Percentiles rank a stretch among this genome's conserved stretches.
phyloP scores from a whole-genome alignment of 805 yeast species.

The Starmerella sirachaensis region DNA sequence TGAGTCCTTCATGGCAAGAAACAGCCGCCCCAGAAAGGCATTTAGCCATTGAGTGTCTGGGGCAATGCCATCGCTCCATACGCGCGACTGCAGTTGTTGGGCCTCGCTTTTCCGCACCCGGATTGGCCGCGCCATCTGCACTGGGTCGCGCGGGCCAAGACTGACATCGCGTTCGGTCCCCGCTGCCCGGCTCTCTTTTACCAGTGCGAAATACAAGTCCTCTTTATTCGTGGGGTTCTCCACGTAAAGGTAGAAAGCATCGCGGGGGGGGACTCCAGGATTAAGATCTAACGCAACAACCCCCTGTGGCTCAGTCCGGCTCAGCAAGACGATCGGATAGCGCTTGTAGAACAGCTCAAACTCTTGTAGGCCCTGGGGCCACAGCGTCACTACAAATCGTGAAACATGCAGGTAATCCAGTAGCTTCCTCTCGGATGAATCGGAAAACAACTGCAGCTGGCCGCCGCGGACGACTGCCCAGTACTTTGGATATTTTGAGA shows the following conservation, averaged over 20 bases:
- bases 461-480: constrained; percentile 63
- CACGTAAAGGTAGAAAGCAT: constrained; percentile 51
- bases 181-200: constrained; percentile 35
- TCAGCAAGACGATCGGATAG: constrained; percentile 64
- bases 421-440: constrained; percentile 48
- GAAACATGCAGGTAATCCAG: constrained; percentile 69
- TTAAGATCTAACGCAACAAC: constrained; percentile 21
- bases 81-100: constrained; percentile 57
- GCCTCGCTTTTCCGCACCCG: constrained; percentile 62
- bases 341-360: constrained; percentile 70
- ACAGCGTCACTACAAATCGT: constrained; percentile 57
- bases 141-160: constrained; percentile 39
- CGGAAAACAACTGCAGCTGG: constrained; percentile 71
- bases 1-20: constrained; percentile 64
- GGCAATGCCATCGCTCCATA: constrained; percentile 76
- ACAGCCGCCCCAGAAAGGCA: constrained; percentile 73
- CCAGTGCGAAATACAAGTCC: constrained; percentile 79
- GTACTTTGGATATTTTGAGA: constrained; percentile 22
- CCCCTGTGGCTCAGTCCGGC: constrained; percentile 30
- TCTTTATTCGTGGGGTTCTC: constrained; percentile 77
- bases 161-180: constrained; percentile 2
- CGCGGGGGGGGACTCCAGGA: constrained; percentile 26
- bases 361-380: constrained; percentile 73
- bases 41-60: constrained; percentile 81
- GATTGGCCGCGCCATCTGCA: constrained; percentile 55